Conservation (phyloP, 305 asterid genomes). For the Salvia sclarea region DNA sequence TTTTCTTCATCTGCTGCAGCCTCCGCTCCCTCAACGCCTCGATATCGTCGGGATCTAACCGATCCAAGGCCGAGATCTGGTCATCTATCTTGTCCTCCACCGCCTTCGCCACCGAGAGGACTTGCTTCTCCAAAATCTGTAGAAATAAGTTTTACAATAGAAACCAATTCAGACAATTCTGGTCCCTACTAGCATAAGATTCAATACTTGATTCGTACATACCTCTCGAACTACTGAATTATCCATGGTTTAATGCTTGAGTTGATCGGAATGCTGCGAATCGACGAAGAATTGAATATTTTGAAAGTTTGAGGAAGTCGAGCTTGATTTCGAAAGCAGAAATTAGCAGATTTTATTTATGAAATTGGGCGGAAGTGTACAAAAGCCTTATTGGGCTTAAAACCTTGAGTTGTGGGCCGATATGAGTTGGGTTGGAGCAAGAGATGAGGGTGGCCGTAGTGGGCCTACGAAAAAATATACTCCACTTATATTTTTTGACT, state of each 20-base stretch:
- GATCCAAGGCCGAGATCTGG: conserved; percentile 78
- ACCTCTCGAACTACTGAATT: conserved; percentile 65
- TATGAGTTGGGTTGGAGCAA: too few species aligned
- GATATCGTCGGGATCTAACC: conserved; percentile 79
- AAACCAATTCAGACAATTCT: conserved; percentile 5
- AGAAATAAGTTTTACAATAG: background rate
- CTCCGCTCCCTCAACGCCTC: conserved; percentile 89
- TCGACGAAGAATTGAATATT: conserved; percentile 5
- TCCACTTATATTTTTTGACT: too few species aligned
- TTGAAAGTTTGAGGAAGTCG: conserved; percentile 27
- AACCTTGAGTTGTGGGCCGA: too few species aligned
- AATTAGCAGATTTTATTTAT: background rate
- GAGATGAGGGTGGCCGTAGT: too few species aligned
- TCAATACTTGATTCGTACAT: background rate
- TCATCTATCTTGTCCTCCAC: conserved; percentile 98
- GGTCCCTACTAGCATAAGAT: background rate
- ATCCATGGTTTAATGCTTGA: conserved; percentile 48
- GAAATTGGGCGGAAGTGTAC: background rate
- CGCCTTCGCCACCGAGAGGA: conserved; percentile 89
- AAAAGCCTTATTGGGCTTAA: background rate
- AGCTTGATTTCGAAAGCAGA: background rate
- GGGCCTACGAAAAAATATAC: too few species aligned
- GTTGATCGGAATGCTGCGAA: conserved; percentile 22
- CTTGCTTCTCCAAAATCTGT: conserved; percentile 85
- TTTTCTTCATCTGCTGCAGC: conserved; percentile 95